Conservation (phyloP, 2,329 filamentous ascomycete species). For the Achaetomium macrosporum region DNA sequence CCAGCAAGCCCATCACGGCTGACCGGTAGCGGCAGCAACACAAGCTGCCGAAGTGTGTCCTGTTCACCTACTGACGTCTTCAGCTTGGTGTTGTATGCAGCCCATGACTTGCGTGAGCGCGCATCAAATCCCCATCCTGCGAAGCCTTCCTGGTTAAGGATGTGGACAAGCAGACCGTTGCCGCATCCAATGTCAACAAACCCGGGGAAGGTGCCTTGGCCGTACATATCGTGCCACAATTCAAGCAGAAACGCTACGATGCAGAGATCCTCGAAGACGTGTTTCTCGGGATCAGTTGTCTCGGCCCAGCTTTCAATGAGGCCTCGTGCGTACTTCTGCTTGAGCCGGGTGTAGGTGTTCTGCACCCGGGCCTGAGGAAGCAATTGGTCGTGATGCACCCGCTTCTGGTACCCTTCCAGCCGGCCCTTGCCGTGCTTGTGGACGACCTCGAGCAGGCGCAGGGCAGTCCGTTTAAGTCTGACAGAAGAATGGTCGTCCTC, state of each 20-base stretch:
- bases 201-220: slow-evolving; percentile 58
- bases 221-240: slow-evolving; percentile 83
- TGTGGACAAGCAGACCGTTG: slow-evolving; percentile 82
- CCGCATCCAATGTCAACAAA: slow-evolving; percentile 97
- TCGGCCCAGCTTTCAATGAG: slow-evolving; percentile 79
- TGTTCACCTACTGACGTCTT: slow-evolving; percentile 13
- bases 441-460: slow-evolving; percentile 61
- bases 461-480: slow-evolving; percentile 61
- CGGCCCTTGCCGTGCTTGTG: slow-evolving; percentile 68
- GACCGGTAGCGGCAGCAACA: slow-evolving; percentile 45
- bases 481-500: slow-evolving; percentile 25
- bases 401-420: slow-evolving; percentile 65
- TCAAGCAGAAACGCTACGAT: slow-evolving; percentile 93
- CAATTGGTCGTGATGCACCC: slow-evolving; percentile 76
- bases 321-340: slow-evolving; percentile 66
- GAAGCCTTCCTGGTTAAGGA: slow-evolving; percentile 77
- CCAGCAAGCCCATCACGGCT: slow-evolving; percentile 14
- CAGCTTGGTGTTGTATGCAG: slow-evolving; percentile 51
- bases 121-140: slow-evolving; percentile 88
- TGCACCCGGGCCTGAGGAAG: slow-evolving; percentile 73
- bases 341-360: slow-evolving; percentile 74
- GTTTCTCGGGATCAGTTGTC: slow-evolving; percentile 78
- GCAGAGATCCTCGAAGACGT: slow-evolving; percentile 89
- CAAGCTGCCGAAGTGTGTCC: slow-evolving; percentile 39
- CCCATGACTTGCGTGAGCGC: slow-evolving; percentile 78